A percentile compares a stretch with the other conserved stretches of the same genome.
Evolutionary conservation across 148 eudicot species (phyloP).

Genomic region (Rhododendron ovatum): DNA sequence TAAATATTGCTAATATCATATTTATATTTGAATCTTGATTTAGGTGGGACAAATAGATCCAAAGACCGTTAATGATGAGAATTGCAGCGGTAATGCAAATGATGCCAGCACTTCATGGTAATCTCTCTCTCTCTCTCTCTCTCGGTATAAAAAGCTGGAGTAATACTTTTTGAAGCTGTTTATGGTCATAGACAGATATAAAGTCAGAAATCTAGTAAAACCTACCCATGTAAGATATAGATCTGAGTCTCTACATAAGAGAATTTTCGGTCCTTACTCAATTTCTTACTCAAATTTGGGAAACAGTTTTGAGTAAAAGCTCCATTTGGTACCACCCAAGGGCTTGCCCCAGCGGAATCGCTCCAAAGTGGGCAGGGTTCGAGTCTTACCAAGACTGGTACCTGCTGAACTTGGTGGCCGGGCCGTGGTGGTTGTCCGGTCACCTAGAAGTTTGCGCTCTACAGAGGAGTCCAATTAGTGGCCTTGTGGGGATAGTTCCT

Average conservation of each 20-base stretch:
- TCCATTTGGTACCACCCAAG: too few relatives aligned
- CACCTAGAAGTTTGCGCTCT: too few relatives aligned
- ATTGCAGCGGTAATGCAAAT: conserved; percentile 26
- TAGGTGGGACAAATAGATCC: conserved; percentile 32
- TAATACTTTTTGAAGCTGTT: not conserved
- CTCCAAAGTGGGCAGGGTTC: too few relatives aligned
- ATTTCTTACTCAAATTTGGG: too few relatives aligned
- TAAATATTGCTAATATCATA: not conserved
- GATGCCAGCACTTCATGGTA: conserved; percentile 43
- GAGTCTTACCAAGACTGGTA: too few relatives aligned
- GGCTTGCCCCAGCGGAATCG: too few relatives aligned
- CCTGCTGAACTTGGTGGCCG: too few relatives aligned
- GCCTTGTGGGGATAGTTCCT: too few relatives aligned
- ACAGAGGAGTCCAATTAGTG: too few relatives aligned
- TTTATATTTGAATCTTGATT: not conserved
- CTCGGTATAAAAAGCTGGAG: not conserved
- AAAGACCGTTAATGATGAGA: conserved; percentile 34
- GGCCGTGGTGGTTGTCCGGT: too few relatives aligned
- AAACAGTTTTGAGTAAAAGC: too few relatives aligned
- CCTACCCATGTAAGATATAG: conserved; percentile 2
- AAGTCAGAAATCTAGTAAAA: not conserved
- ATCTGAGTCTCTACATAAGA: not conserved
- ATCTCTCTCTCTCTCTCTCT: not conserved
- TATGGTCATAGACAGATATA: too few relatives aligned
- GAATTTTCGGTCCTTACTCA: not conserved